Conservation (phyloP, 169 alveolate species). For the Cryptosporidium canis region DNA sequence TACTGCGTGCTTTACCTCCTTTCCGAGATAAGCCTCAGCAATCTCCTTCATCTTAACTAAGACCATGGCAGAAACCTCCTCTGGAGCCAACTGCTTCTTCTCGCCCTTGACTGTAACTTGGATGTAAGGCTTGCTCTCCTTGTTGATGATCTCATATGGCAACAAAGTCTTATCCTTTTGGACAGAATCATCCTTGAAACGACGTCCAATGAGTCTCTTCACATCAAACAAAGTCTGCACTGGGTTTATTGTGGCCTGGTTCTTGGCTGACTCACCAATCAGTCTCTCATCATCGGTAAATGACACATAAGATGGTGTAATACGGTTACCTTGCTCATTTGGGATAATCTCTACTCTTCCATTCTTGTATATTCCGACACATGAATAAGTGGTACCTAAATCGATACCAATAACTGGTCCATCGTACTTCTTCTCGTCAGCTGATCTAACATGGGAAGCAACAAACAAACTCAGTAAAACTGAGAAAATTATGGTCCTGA, state of each 20-base stretch:
- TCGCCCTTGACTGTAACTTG: constrained; percentile 90
- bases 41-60: constrained; percentile 95
- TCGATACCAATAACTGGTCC: constrained; percentile 98
- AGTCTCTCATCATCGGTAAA: constrained; percentile 94
- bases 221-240: constrained; percentile 96
- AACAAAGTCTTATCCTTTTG: constrained; percentile 93
- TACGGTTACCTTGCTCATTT: constrained; percentile 93
- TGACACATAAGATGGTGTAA: constrained; percentile 98
- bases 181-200: constrained; percentile 94
- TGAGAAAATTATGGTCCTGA: not conserved
- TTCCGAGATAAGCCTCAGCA: constrained; percentile 96
- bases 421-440: constrained; percentile 79
- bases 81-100: constrained; percentile 94
- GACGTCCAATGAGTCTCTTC: constrained; percentile 98
- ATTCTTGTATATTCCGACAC: constrained; percentile 97
- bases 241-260: constrained; percentile 96
- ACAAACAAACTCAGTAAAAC: constrained; percentile 23
- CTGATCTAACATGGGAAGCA: not conserved
- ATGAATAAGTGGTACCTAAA: constrained; percentile 97
- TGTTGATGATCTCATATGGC: constrained; percentile 94
- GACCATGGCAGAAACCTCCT: constrained; percentile 98
- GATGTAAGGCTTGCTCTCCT: constrained; percentile 94
- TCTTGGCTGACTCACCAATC: constrained; percentile 98
- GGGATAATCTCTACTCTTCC: constrained; percentile 98
- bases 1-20: constrained; percentile 94